These are phyloP conservation scores for Termitomyces sp. DNA, from an alignment of 768 basidiomycete species.

Conservation along the genomic window DNA sequence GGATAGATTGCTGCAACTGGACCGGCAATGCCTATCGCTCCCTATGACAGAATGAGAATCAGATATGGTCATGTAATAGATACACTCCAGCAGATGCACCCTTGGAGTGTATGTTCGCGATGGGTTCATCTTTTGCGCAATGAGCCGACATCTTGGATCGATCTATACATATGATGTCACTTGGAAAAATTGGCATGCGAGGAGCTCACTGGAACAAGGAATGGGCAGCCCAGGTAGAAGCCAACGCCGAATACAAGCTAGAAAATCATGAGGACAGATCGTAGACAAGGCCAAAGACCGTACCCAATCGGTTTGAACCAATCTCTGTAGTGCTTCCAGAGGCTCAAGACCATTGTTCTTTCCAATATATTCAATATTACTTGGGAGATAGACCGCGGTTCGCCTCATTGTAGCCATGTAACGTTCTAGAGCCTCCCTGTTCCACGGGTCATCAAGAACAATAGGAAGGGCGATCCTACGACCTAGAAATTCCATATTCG, in stretches of 20 bases:
- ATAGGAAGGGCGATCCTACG: conserved; percentile 58
- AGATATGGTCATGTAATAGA: not conserved
- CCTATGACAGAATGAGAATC: conserved; percentile 26
- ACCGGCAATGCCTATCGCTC: conserved; percentile 68
- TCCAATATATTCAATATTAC: conserved; percentile 64
- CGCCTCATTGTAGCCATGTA: conserved; percentile 53
- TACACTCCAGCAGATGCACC: conserved; percentile 20
- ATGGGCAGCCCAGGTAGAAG: conserved; percentile 62
- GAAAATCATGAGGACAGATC: not conserved
- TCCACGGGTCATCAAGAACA: conserved; percentile 57
- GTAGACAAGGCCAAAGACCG: not conserved
- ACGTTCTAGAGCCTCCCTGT: conserved; percentile 44
- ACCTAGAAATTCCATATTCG: conserved; percentile 39
- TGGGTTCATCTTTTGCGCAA: conserved; percentile 74
- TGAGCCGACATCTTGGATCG: conserved; percentile 51
- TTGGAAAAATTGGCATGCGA: not conserved
- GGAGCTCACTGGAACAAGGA: conserved; percentile 48
- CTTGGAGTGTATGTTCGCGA: conserved; percentile 61
- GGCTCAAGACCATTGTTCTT: conserved; percentile 50
- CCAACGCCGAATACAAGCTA: conserved; percentile 60
- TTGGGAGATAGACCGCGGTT: conserved; percentile 61
- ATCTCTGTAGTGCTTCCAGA: conserved; percentile 36
- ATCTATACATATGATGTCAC: conserved; percentile 22
- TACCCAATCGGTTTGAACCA: conserved; percentile 49
- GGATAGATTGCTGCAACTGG: conserved; percentile 63